Conservation (phyloP, 2,329 filamentous ascomycete species). For the Rhexocercosporidium sp. region DNA sequence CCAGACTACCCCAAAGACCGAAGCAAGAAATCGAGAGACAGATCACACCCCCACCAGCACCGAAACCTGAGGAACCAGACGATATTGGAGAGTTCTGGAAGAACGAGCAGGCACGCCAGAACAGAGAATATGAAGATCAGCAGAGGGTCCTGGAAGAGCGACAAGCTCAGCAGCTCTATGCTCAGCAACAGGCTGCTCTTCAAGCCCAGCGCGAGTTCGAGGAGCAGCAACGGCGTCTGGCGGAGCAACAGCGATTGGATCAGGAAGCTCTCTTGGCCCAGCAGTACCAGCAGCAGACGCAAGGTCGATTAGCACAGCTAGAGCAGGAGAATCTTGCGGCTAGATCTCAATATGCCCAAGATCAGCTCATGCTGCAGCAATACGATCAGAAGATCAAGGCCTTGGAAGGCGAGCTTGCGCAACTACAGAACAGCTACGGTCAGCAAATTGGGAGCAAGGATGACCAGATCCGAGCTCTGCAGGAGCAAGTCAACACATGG, state of each 20-base stretch:
- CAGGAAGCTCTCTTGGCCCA: slow-evolving; percentile 89
- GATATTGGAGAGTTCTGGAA: slow-evolving; percentile 99
- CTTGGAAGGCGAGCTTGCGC: slow-evolving; percentile 82
- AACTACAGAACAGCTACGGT: slow-evolving; percentile 81
- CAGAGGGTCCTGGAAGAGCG: slow-evolving; percentile 87
- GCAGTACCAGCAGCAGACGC: slow-evolving; percentile 91
- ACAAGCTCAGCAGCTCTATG: slow-evolving; percentile 78
- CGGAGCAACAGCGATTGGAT: slow-evolving; percentile 87
- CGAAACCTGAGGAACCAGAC: slow-evolving; percentile 80
- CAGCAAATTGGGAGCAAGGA: slow-evolving; percentile 90
- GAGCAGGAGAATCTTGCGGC: slow-evolving; percentile 95
- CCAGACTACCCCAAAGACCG: slow-evolving; percentile 80
- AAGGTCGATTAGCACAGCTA: slow-evolving; percentile 92
- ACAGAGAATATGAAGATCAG: slow-evolving; percentile 93
- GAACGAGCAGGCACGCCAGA: slow-evolving; percentile 86
- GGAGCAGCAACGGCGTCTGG: slow-evolving; percentile 85
- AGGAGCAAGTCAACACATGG: slow-evolving; percentile 98
- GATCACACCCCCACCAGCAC: slow-evolving; percentile 71
- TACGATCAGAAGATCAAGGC: slow-evolving; percentile 95
- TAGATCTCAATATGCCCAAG: slow-evolving; percentile 92
- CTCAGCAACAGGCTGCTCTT: slow-evolving; percentile 81
- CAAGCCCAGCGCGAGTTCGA: slow-evolving; percentile 96
- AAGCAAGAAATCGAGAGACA: slow-evolving; percentile 74
- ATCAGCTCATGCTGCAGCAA: slow-evolving; percentile 95
- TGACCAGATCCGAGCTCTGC: slow-evolving; percentile 88